Base-by-base conservation (phyloP, 306 rosid genomes). In the Trichosanthes truncata region DNA sequence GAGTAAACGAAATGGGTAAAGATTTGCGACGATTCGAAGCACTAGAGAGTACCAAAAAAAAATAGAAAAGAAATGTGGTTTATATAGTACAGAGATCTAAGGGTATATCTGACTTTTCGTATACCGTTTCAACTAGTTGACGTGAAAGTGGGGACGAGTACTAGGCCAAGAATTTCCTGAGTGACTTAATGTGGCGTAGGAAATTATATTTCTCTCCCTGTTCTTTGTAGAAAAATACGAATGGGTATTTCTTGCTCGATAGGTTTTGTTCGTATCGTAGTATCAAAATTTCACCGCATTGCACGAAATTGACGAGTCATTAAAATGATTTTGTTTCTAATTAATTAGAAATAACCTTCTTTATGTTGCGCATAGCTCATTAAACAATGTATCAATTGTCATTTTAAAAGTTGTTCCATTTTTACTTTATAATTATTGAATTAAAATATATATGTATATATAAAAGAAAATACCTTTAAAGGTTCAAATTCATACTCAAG, bases 61-160 rank as follows among this genome's bases (percentile, higher is more conserved):
- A n/a, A n/a, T n/a, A n/a, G n/a, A 33, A 60, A 25, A 9, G 17
- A 9, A 67, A 20, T 15, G 51, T 2, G 6, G 17, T 67, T 40
- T 67, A 40, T 68, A 68, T 68, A 40, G 51, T 36, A 40, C 9
- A 38, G 11, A 31, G 17, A 0, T 12, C 1, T 12, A 40, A 68
- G 74, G 74, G 74, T 12, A 68, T n/a, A 68, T n/a, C 29, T 8
- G 74, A 68, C 74, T 20, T 40, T 68, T 68, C 74, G 13, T 68
- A 26, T 25, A 26, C 40, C 40, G 35, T 46, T 45, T 46, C 13
- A 26, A 15, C 3, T 31, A 46, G 43, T 48, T 46, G 33, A 48
- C 14, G 78, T 7, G 41, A 26, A 26, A 45, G 25, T 73, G 52
- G 74, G 73, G 73, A 35, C 29, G 52, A 40, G 51, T 41, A 25